Evolutionary conservation across 768 basidiomycete species (phyloP), one percentile per base, ranked within the genome.

Genomic region (Boletus rufocinnamomeus): DNA sequence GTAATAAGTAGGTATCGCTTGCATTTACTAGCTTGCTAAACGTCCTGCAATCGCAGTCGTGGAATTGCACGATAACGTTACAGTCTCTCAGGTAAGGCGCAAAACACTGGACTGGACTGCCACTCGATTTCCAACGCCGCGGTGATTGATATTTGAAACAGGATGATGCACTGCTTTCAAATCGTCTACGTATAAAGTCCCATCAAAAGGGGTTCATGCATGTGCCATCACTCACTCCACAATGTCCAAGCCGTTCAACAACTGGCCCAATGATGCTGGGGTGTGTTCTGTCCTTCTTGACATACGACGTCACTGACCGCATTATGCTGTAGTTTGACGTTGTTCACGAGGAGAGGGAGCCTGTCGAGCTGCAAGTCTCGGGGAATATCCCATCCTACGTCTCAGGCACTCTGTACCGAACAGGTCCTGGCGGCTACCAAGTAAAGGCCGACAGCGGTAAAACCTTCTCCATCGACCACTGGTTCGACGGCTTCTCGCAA

Each of bases 401-500:
- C 41, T 69, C 66, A 3, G 77, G 77, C 6, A 69, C 67, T 21
- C 67, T 78, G 21, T 75, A 78, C 58, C 63, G 77, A 32, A 78
- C 75, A 6, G 77, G 77, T 8, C 77, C 77, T 10, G 76, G 75
- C 3, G 69, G 66, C 4, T n/a, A 64, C 54, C 67, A 75, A 54
- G 69, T 74, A 35, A 56, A 67, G 34, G 21, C 63, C 0, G 45
- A 63, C 51, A 60, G 62, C 13, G 67, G 62, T 17, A 32, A 57
- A 7, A 69, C 66, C 3, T 60, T 68, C 23, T 67, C 75, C 17
- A 45, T 73, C 7, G 63, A 70, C 48, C 77, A 77, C 50, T 75
- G 76, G 77, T 78, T 78, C 54, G 77, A 78, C 51, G 77, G 77
- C 28, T 71, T 79, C 48, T 69, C 73, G 19, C 69, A 75, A 59